Percentiles rank a stretch among this genome's conserved stretches.
Evolutionary conservation across 2,329 filamentous ascomycete genomes (phyloP).

Genomic region (Coniella lustricola): DNA sequence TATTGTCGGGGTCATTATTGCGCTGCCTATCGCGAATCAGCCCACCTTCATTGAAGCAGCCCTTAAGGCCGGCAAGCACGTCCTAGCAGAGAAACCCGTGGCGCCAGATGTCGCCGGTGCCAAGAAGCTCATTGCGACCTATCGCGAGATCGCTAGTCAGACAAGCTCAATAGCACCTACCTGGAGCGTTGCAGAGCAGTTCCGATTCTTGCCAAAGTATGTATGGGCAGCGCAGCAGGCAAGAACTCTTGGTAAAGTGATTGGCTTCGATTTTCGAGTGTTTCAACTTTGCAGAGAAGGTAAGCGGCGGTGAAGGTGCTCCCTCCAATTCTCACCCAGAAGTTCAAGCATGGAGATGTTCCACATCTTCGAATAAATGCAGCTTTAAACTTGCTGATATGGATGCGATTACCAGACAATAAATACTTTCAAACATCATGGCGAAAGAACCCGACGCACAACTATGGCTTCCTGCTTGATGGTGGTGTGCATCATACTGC

Average conservation of each 20-base stretch:
- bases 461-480: slow-evolving; percentile 68
- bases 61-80: slow-evolving; percentile 47
- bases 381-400: background rate
- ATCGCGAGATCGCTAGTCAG: slow-evolving; percentile 16
- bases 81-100: slow-evolving; percentile 33
- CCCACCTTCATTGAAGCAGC: slow-evolving; percentile 50
- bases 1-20: slow-evolving; percentile 46
- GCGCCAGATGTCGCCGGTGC: slow-evolving; percentile 31
- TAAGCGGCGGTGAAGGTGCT: background rate
- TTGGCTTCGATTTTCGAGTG: slow-evolving; percentile 35
- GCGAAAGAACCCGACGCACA: slow-evolving; percentile 60
- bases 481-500: slow-evolving; percentile 65
- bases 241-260: slow-evolving; percentile 44
- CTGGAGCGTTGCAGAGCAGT: slow-evolving; percentile 62
- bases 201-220: slow-evolving; percentile 53
- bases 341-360: background rate
- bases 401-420: slow-evolving; percentile 18
- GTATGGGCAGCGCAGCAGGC: slow-evolving; percentile 42
- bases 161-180: slow-evolving; percentile 25
- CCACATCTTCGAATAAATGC: background rate
- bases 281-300: slow-evolving; percentile 32
- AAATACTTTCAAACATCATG: slow-evolving; percentile 44
- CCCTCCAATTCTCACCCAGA: background rate
- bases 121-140: slow-evolving; percentile 35
- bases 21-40: slow-evolving; percentile 52